Conservation (phyloP, 257 asterid species). For the Jasminum sambac region DNA sequence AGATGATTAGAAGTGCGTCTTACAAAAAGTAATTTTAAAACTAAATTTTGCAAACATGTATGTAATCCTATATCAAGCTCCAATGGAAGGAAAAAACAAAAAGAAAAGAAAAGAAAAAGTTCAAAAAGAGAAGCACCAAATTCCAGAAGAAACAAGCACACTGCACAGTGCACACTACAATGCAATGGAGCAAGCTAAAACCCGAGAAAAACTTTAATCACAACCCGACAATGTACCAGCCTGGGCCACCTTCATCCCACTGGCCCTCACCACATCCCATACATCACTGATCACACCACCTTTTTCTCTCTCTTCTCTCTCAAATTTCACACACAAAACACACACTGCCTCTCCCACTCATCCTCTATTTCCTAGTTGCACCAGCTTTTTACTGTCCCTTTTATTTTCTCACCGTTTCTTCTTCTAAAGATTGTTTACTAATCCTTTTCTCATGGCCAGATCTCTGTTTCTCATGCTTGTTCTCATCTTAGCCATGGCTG, state of each 20-base stretch:
- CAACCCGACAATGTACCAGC: background rate
- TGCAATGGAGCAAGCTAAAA: background rate
- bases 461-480: slow-evolving; percentile 34
- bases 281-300: background rate
- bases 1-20: too few relatives aligned
- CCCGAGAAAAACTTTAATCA: background rate
- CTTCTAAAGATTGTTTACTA: background rate
- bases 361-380: background rate
- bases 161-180: too few relatives aligned
- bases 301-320: background rate
- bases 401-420: background rate
- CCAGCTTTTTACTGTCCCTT: background rate
- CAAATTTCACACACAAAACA: background rate
- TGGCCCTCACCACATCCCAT: background rate
- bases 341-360: background rate
- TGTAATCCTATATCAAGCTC: too few relatives aligned
- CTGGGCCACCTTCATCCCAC: slow-evolving; percentile 1
- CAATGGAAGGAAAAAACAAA: too few relatives aligned
- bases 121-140: too few relatives aligned
- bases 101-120: too few relatives aligned
- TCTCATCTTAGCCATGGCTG: slow-evolving; percentile 68
- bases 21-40: too few relatives aligned
- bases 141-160: too few relatives aligned
- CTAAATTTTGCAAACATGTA: too few relatives aligned
- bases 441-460: slow-evolving; percentile 18